Evolutionary conservation across 108 stramenopile species (phyloP).

Genomic region (Cyclotella choctawhatcheeana): DNA sequence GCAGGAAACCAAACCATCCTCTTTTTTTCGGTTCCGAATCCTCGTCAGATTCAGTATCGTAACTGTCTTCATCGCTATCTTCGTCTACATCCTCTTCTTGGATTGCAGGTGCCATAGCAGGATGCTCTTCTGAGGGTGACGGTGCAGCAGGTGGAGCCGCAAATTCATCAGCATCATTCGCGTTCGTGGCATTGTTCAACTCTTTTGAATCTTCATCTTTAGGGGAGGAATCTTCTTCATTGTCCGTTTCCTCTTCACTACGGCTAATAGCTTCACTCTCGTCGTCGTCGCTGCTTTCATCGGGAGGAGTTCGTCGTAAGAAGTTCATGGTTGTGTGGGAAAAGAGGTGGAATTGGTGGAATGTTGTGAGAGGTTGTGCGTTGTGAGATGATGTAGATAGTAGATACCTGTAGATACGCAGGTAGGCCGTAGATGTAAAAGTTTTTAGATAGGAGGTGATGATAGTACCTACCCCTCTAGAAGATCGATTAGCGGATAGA

Average conservation of each 20-base stretch:
- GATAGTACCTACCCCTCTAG: too few species aligned
- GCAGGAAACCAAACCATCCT: constrained; percentile 36
- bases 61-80: neutral
- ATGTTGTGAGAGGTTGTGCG: too few species aligned
- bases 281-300: constrained; percentile 10
- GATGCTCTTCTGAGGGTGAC: neutral
- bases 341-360: too few species aligned
- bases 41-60: neutral
- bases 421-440: too few species aligned
- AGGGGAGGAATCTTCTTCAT: neutral
- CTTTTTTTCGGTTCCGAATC: constrained; percentile 7
- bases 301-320: constrained; percentile 12
- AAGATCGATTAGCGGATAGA: too few species aligned
- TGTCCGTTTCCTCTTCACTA: constrained; percentile 13
- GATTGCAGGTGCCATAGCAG: neutral
- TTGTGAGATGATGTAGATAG: too few species aligned
- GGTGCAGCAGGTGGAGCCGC: neutral
- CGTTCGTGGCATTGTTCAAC: too few species aligned
- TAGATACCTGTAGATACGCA: too few species aligned
- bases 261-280: neutral
- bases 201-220: neutral
- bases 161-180: too few species aligned
- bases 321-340: constrained; percentile 10
- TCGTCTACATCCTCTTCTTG: neutral
- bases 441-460: too few species aligned